Percentiles rank a stretch among this genome's conserved stretches.
Evolutionary conservation across 1,139 yeast species (phyloP).

Genomic region (Pichia sp.): DNA sequence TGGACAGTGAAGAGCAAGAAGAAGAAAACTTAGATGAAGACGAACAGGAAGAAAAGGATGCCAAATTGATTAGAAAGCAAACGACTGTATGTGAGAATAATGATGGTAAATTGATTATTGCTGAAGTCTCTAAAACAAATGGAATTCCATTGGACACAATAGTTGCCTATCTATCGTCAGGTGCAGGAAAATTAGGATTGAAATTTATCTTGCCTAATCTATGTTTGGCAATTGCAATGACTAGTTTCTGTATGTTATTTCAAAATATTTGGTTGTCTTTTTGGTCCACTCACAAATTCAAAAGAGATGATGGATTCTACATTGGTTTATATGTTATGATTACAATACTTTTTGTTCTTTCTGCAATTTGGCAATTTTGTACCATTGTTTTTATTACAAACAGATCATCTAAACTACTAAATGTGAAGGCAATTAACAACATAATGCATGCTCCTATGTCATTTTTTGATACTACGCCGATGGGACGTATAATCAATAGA

Average conservation of each 20-base stretch:
- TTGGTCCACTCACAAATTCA: slow-evolving; percentile 40
- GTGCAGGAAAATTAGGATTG: slow-evolving; percentile 44
- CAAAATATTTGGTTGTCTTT: slow-evolving; percentile 48
- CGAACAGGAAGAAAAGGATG: slow-evolving; percentile 18
- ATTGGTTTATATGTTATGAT: slow-evolving; percentile 48
- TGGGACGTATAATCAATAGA: slow-evolving; percentile 52
- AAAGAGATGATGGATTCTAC: slow-evolving; percentile 31
- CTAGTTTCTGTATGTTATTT: slow-evolving; percentile 39
- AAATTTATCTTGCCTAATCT: slow-evolving; percentile 37
- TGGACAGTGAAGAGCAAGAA: slow-evolving; percentile 11
- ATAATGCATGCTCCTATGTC: slow-evolving; percentile 49
- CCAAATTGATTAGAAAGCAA: slow-evolving; percentile 22
- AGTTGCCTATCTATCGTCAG: slow-evolving; percentile 48
- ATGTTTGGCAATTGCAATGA: slow-evolving; percentile 29
- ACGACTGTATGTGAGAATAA: slow-evolving; percentile 18
- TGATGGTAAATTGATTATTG: slow-evolving; percentile 29
- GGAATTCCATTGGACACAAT: slow-evolving; percentile 40
- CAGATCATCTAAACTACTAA: slow-evolving; percentile 39
- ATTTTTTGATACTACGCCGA: slow-evolving; percentile 53
- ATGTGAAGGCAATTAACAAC: slow-evolving; percentile 35
- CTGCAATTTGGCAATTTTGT: slow-evolving; percentile 28
- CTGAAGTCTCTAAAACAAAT: slow-evolving; percentile 32
- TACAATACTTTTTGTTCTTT: slow-evolving; percentile 30
- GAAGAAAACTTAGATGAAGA: slow-evolving; percentile 20
- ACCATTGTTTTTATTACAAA: slow-evolving; percentile 40